These are phyloP conservation scores for Vitis cinerea DNA, from an alignment of 164 flowering plant genomes.

Conservation along the genomic window DNA sequence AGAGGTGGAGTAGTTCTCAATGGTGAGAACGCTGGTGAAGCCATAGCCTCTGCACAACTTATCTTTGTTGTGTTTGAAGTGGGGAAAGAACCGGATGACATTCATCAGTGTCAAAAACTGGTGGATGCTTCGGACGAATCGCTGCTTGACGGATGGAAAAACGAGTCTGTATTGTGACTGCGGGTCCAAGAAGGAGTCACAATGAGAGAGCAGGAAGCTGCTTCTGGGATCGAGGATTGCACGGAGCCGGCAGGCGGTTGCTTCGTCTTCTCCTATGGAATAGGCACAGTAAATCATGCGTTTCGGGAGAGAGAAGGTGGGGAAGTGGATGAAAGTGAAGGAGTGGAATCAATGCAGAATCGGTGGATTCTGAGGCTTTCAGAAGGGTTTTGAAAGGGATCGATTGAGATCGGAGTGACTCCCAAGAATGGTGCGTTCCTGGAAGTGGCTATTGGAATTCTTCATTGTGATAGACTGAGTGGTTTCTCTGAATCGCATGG, in stretches of 20 bases:
- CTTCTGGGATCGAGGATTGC: background rate
- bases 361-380: constrained; percentile 67
- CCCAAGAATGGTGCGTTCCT: constrained; percentile 10
- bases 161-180: constrained; percentile 3
- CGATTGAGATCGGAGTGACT: background rate
- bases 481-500: constrained; percentile 19
- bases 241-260: background rate
- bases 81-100: constrained; percentile 39
- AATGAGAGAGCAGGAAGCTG: background rate
- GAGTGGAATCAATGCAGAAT: constrained; percentile 20
- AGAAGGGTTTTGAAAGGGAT: constrained; percentile 14
- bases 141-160: background rate
- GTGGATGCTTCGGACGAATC: constrained; percentile 5
- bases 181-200: background rate
- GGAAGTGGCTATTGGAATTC: background rate
- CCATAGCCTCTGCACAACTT: constrained; percentile 62
- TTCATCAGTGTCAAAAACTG: constrained; percentile 19
- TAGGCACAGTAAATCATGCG: no score
- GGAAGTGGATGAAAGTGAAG: constrained; percentile 17
- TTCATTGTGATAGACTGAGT: constrained; percentile 25
- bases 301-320: constrained; percentile 3
- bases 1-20: constrained; percentile 1
- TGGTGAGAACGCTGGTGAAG: constrained; percentile 47
- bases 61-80: constrained; percentile 37
- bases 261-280: no score